Conservation (phyloP, 2,329 filamentous ascomycete genomes). For the Bipolaris gigantea region DNA sequence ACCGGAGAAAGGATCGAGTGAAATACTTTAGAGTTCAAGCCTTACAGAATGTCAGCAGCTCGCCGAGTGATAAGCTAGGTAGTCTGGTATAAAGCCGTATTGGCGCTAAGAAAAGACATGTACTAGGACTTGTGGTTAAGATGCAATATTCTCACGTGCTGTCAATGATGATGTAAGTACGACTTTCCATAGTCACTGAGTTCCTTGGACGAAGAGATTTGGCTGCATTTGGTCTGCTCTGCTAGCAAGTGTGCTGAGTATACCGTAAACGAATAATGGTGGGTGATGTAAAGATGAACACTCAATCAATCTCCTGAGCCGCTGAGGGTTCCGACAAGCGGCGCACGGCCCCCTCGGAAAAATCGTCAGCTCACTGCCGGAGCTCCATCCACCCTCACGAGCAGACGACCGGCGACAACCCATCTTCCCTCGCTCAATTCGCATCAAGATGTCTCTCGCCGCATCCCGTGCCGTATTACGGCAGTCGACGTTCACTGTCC, state of each 20-base stretch:
- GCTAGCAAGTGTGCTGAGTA: not conserved
- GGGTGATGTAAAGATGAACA: conserved; percentile 6
- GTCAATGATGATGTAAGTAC: no score
- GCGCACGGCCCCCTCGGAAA: conserved; percentile 22
- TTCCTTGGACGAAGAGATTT: not conserved
- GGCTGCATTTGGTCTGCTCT: not conserved
- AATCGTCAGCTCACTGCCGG: conserved; percentile 23
- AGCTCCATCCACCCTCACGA: conserved; percentile 18
- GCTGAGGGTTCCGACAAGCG: conserved; percentile 12
- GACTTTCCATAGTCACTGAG: no score
- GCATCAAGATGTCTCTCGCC: conserved; percentile 51
- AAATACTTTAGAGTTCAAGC: no score
- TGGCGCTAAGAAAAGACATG: no score
- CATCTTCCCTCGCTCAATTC: conserved; percentile 23
- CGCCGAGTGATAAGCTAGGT: no score
- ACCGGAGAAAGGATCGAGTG: no score
- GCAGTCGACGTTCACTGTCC: conserved; percentile 48
- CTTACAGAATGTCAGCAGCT: no score
- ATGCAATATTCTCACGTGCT: no score
- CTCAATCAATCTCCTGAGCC: conserved; percentile 13
- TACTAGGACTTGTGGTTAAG: no score
- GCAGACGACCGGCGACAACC: conserved; percentile 21
- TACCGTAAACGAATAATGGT: not conserved
- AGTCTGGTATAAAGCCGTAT: no score
- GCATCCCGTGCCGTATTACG: conserved; percentile 52